Percentiles rank a stretch among this genome's conserved stretches.
Conservation (phyloP, 192 early-diverging fungal species). For the Mortierella claussenii region DNA sequence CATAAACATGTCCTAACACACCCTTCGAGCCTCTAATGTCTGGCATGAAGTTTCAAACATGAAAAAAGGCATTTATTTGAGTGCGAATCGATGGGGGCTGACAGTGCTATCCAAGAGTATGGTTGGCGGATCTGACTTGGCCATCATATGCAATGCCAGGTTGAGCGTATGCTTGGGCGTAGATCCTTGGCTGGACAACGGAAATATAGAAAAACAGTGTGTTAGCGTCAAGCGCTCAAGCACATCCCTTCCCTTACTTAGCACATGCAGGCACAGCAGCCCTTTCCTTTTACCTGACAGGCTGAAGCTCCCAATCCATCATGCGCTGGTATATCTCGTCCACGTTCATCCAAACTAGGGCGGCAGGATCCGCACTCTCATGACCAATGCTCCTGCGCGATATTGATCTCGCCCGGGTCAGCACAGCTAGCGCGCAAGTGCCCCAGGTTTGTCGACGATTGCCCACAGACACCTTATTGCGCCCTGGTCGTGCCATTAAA, state of each 20-base stretch:
- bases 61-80: slow-evolving; percentile 4
- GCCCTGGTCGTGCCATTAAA: slow-evolving; percentile 33
- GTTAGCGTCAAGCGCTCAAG: no score
- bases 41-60: neutral
- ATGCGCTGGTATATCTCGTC: slow-evolving; percentile 48
- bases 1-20: no score
- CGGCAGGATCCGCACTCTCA: neutral
- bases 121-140: slow-evolving; percentile 37
- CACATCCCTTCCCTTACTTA: no score
- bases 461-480: slow-evolving; percentile 34
- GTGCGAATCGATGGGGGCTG: slow-evolving; percentile 36
- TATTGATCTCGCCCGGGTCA: slow-evolving; percentile 13
- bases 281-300: slow-evolving; percentile 54
- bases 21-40: no score
- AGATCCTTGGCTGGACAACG: slow-evolving; percentile 33
- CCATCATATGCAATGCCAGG: slow-evolving; percentile 50
- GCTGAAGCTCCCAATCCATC: slow-evolving; percentile 44
- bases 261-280: no score
- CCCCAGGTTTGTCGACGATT: slow-evolving; percentile 49
- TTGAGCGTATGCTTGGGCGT: slow-evolving; percentile 50
- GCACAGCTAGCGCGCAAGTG: slow-evolving; percentile 31
- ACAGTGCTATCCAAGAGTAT: slow-evolving; percentile 32
- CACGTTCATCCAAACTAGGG: slow-evolving; percentile 39
- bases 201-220: neutral
- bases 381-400: neutral